These are phyloP conservation scores for Pseudozyma pruni DNA, from an alignment of 1,284 basidiomycete genomes.

Conservation along the genomic window DNA sequence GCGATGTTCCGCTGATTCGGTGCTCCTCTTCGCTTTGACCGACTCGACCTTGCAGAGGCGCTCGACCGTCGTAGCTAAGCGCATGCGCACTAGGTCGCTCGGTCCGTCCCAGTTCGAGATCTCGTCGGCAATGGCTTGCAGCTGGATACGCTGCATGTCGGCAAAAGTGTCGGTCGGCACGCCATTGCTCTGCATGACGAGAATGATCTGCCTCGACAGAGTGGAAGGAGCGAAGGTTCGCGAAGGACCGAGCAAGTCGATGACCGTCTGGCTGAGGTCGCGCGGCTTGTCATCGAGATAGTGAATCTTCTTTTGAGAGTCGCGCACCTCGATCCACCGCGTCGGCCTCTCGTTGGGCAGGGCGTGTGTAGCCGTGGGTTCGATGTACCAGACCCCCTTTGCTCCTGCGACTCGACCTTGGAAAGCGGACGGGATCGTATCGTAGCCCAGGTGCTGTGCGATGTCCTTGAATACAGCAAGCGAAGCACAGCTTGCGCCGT, in stretches of 20 bases:
- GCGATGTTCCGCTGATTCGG: slow-evolving; percentile 23
- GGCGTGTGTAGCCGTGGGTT: slow-evolving; percentile 30
- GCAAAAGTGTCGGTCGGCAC: slow-evolving; percentile 27
- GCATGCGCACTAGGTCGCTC: slow-evolving; percentile 6
- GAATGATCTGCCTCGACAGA: slow-evolving; percentile 41
- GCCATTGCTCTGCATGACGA: slow-evolving; percentile 33
- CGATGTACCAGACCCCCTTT: slow-evolving; percentile 53
- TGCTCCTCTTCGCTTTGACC: slow-evolving; percentile 27
- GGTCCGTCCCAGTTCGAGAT: slow-evolving; percentile 29
- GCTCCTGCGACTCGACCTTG: slow-evolving; percentile 60
- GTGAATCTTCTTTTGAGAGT: slow-evolving; percentile 60
- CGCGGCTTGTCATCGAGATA: slow-evolving; percentile 5
- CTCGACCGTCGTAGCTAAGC: slow-evolving; percentile 25
- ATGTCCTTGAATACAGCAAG: slow-evolving; percentile 24
- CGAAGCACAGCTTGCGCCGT: slow-evolving; percentile 28
- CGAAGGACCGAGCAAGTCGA: slow-evolving; percentile 33
- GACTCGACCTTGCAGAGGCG: slow-evolving; percentile 21
- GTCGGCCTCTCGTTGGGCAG: slow-evolving; percentile 4
- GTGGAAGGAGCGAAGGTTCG: slow-evolving; percentile 42
- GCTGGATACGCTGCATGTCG: slow-evolving; percentile 23
- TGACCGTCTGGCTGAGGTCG: slow-evolving; percentile 32
- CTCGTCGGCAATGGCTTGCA: slow-evolving; percentile 23
- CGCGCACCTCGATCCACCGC: slow-evolving; percentile 50
- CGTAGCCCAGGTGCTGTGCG: slow-evolving; percentile 10
- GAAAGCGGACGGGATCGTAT: slow-evolving; percentile 36